These are phyloP conservation scores for Rhodosporidiobolus sp. DNA, from an alignment of 768 basidiomycete genomes.

Conservation along the genomic window DNA sequence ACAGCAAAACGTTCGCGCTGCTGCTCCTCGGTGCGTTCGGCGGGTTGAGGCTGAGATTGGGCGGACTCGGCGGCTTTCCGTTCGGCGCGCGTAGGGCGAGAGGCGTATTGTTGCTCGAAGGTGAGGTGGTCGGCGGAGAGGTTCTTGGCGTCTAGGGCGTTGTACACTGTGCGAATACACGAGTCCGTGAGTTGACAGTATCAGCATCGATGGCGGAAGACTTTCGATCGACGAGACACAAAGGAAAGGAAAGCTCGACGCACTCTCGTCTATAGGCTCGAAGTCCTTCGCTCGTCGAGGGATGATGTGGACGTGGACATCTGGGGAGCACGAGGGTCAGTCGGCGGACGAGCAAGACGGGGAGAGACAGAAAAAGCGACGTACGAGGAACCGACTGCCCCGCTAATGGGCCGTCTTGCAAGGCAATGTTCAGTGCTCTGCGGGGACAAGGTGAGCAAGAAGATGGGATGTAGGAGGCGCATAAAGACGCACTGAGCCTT, in stretches of 20 bases:
- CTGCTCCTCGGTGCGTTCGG: background rate
- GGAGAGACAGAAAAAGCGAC: slow-evolving; percentile 10
- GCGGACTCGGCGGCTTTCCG: slow-evolving; percentile 10
- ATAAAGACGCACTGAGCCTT: slow-evolving; percentile 58
- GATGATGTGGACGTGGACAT: slow-evolving; percentile 89
- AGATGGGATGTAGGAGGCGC: too few relatives aligned
- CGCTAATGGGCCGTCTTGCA: slow-evolving; percentile 41
- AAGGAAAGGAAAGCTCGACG: background rate
- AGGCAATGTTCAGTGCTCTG: slow-evolving; percentile 21
- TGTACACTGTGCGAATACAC: slow-evolving; percentile 52
- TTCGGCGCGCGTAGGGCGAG: background rate
- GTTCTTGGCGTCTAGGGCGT: slow-evolving; percentile 68
- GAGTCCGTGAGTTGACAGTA: too few relatives aligned
- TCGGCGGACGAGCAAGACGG: background rate
- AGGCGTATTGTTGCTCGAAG: slow-evolving; percentile 11
- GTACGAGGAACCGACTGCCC: slow-evolving; percentile 27
- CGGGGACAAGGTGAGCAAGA: background rate
- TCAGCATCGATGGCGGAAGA: slow-evolving; percentile 16
- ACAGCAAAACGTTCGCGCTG: slow-evolving; percentile 38
- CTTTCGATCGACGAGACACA: too few relatives aligned
- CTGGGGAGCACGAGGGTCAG: slow-evolving; percentile 64
- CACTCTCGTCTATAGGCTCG: slow-evolving; percentile 49
- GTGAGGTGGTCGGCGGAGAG: slow-evolving; percentile 30
- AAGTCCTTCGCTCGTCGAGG: slow-evolving; percentile 65
- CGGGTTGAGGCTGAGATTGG: too few relatives aligned